Evolutionary conservation across 2,329 filamentous ascomycete genomes (phyloP).

Genomic region (Penicillium sclerotiorum): DNA sequence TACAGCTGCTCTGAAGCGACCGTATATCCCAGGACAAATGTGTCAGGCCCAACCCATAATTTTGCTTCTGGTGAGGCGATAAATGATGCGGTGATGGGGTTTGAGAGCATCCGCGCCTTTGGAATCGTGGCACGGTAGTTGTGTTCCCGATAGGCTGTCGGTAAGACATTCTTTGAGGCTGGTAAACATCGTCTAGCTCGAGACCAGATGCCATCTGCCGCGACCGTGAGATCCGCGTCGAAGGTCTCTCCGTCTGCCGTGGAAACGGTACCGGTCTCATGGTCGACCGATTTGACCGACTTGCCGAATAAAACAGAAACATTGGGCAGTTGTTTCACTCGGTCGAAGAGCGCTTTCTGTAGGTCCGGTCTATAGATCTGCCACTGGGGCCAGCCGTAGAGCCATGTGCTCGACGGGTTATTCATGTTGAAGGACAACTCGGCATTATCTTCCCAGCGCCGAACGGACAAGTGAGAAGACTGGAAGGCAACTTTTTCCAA

Average conservation of each 20-base stretch:
- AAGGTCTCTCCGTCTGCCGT: constrained; percentile 3
- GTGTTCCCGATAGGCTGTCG: constrained; percentile 5
- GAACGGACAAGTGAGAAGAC: constrained; percentile 10
- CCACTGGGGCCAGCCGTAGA: constrained; percentile 8
- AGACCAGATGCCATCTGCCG: constrained; percentile 9
- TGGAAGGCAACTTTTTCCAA: constrained; percentile 13
- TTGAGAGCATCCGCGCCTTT: constrained; percentile 7
- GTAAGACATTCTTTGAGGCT: constrained; percentile 5
- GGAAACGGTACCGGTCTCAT: constrained; percentile 5
- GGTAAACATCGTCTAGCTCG: constrained; percentile 5
- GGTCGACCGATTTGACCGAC: constrained; percentile 2
- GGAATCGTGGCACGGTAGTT: constrained; percentile 9
- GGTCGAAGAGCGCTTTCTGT: constrained; percentile 6
- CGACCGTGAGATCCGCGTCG: constrained; percentile 6
- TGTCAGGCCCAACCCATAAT: constrained; percentile 3
- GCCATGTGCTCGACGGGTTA: constrained; percentile 7
- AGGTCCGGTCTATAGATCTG: constrained; percentile 8
- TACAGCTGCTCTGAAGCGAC: constrained; percentile 7
- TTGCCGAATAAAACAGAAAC: constrained; percentile 5
- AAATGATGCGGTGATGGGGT: constrained; percentile 6
- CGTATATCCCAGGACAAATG: constrained; percentile 4
- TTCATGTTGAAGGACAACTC: constrained; percentile 12
- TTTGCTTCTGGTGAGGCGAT: constrained; percentile 6
- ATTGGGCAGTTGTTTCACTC: constrained; percentile 4
- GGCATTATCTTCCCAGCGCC: constrained; percentile 15